Evolutionary conservation across 2,329 filamentous ascomycete species (phyloP).

Genomic region (Diaporthe sp.): DNA sequence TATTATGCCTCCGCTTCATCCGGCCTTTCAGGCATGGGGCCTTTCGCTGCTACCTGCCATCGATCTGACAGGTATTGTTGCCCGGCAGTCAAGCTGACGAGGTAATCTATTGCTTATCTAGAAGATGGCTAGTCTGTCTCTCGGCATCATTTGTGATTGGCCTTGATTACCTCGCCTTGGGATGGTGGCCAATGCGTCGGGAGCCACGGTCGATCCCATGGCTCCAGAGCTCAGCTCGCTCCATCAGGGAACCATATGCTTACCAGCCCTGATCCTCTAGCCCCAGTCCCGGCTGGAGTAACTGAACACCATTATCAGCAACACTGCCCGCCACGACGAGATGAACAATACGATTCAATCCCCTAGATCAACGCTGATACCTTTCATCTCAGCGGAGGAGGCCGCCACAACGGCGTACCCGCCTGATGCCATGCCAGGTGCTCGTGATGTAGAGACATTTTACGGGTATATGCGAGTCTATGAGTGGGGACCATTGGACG

Average conservation of each 20-base stretch:
- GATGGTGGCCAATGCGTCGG: background rate
- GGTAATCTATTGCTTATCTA: background rate
- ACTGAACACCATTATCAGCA: background rate
- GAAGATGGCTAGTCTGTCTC: background rate
- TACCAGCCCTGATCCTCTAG: background rate
- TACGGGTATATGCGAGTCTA: slow-evolving; percentile 83
- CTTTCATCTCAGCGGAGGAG: background rate
- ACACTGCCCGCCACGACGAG: background rate
- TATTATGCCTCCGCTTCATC: background rate
- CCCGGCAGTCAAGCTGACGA: background rate
- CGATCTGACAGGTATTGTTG: background rate
- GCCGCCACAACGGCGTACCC: slow-evolving; percentile 60
- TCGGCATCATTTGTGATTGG: background rate
- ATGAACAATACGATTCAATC: background rate
- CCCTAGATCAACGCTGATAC: background rate
- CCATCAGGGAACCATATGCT: background rate
- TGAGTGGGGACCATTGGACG: slow-evolving; percentile 81
- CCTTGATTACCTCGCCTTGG: background rate
- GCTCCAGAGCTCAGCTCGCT: background rate
- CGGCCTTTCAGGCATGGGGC: background rate
- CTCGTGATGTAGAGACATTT: slow-evolving; percentile 78
- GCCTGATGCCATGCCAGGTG: slow-evolving; percentile 76
- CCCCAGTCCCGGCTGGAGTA: no score
- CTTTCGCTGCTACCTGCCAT: background rate
- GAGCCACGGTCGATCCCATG: background rate